phyloP scores from a whole-genome alignment of 2,329 filamentous ascomycete genomes.

The Botrytis byssoidea region DNA sequence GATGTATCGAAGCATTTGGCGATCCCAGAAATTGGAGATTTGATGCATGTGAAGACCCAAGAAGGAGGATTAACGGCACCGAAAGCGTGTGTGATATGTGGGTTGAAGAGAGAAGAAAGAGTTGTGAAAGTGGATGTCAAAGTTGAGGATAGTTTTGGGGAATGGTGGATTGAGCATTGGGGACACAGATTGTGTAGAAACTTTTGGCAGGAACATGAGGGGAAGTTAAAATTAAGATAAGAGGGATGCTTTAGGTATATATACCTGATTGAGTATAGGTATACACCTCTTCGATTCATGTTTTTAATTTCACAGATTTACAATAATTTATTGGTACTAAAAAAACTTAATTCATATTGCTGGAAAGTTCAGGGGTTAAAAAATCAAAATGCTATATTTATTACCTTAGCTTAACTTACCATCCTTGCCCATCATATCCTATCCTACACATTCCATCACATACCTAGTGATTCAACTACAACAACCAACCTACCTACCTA shows the following conservation, averaged over 20 bases:
- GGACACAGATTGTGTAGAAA: conserved; percentile 75
- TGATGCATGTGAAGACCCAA: conserved; percentile 64
- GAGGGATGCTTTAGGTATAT: background rate
- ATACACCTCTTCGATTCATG: background rate
- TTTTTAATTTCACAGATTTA: background rate
- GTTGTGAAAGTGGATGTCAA: conserved; percentile 67
- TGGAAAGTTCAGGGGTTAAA: background rate
- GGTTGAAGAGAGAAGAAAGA: conserved; percentile 82
- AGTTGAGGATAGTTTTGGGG: conserved; percentile 86
- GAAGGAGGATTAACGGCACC: conserved; percentile 73
- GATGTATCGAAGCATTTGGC: conserved; percentile 37
- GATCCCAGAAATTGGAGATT: conserved; percentile 70
- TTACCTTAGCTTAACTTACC: background rate
- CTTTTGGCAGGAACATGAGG: conserved; percentile 81
- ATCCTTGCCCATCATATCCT: background rate
- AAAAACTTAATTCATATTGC: too few species aligned
- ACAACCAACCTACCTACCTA: background rate
- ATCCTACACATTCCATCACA: background rate
- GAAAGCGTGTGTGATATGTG: conserved; percentile 80
- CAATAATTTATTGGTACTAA: background rate
- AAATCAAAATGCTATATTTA: background rate
- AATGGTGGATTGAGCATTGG: conserved; percentile 95
- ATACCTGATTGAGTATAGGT: background rate
- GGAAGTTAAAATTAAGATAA: conserved; percentile 50
- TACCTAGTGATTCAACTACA: too few species aligned